Conservation (phyloP, 768 basidiomycete genomes). For the Chalciporus piperatus region DNA sequence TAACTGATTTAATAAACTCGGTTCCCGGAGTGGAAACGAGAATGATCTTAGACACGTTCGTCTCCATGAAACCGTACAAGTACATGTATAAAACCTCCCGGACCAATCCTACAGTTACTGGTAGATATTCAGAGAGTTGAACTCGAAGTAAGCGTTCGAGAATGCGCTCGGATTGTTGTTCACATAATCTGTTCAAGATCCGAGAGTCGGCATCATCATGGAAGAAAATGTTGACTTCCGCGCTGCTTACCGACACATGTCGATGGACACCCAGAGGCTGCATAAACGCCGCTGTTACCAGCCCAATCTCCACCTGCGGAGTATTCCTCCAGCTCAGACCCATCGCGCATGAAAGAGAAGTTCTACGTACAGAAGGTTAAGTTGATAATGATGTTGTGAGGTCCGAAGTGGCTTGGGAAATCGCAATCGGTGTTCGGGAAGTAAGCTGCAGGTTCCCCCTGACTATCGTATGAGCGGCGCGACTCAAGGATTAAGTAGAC, state of each 20-base stretch:
- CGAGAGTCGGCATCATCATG: conserved; percentile 18
- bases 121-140: conserved; percentile 23
- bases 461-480: background rate
- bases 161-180: conserved; percentile 26
- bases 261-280: conserved; percentile 24
- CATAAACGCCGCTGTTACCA: conserved; percentile 12
- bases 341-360: background rate
- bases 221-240: background rate
- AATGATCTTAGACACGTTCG: too few species aligned
- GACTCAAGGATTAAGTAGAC: background rate
- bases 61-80: too few species aligned
- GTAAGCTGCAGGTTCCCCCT: conserved; percentile 17
- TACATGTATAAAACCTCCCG: too few species aligned
- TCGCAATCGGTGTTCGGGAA: conserved; percentile 13
- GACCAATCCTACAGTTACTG: background rate
- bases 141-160: conserved; percentile 21
- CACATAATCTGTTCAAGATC: conserved; percentile 44
- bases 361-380: conserved; percentile 17
- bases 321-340: background rate
- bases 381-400: conserved; percentile 22
- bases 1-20: too few species aligned
- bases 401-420: conserved; percentile 14
- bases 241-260: conserved; percentile 25
- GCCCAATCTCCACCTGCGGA: conserved; percentile 31
- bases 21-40: too few species aligned